These are phyloP conservation scores for Boletus rubescentipes DNA, from an alignment of 768 basidiomycete genomes.

Conservation along the genomic window DNA sequence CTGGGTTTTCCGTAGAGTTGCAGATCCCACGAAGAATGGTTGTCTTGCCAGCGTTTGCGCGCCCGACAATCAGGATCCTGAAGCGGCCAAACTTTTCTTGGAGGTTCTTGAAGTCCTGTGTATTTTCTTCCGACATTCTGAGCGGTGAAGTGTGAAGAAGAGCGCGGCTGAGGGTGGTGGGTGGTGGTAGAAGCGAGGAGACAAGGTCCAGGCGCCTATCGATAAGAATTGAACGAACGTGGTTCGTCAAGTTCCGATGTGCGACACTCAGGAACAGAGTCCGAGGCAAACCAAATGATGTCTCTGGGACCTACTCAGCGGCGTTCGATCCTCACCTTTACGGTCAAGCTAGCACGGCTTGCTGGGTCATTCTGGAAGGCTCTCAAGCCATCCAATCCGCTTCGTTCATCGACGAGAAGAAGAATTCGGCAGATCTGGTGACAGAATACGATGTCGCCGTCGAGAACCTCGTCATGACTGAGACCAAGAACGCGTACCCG, in stretches of 20 bases:
- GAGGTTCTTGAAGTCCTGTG: too few species aligned
- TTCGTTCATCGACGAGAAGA: conserved; percentile 65
- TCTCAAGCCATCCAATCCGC: too few species aligned
- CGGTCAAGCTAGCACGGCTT: conserved; percentile 60
- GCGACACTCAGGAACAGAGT: too few species aligned
- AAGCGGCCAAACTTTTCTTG: too few species aligned
- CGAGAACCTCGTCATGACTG: conserved; percentile 76
- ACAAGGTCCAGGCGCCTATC: too few species aligned
- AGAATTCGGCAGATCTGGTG: conserved; percentile 91
- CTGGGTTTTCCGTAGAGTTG: neutral
- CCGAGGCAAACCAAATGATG: too few species aligned
- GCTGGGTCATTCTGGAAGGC: conserved; percentile 34
- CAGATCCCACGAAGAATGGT: neutral
- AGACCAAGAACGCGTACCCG: conserved; percentile 66
- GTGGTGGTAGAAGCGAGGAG: too few species aligned
- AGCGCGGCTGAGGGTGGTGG: too few species aligned
- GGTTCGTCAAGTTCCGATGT: too few species aligned
- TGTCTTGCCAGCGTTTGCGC: neutral
- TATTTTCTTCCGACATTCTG: too few species aligned
- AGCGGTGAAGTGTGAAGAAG: too few species aligned
- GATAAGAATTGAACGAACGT: too few species aligned
- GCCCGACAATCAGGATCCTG: neutral
- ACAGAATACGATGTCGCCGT: conserved; percentile 92
- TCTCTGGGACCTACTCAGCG: conserved; percentile 43
- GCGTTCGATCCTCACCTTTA: conserved; percentile 62